These are phyloP conservation scores for Kwoniella bestiolae DNA, from an alignment of 768 basidiomycete species.

Conservation along the genomic window DNA sequence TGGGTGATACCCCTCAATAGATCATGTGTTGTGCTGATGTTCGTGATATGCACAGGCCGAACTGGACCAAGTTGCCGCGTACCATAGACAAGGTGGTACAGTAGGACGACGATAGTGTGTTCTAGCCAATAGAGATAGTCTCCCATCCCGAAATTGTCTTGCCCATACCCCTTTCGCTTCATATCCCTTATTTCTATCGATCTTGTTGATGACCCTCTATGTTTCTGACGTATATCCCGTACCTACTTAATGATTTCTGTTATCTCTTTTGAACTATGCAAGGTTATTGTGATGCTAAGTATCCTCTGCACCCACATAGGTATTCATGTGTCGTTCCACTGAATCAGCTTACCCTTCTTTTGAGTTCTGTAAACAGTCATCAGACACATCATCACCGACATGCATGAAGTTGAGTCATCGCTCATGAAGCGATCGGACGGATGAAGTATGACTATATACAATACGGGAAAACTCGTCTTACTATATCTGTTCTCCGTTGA, in stretches of 20 bases:
- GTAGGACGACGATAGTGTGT: constrained; percentile 41
- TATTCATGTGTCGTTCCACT: no score
- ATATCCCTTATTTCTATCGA: background rate
- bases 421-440: no score
- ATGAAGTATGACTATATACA: no score
- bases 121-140: background rate
- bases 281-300: background rate
- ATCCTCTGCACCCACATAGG: no score
- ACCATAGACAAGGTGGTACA: constrained; percentile 53
- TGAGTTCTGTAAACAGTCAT: no score
- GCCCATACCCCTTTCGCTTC: background rate
- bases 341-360: no score
- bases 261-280: background rate
- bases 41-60: constrained; percentile 40
- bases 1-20: constrained; percentile 27
- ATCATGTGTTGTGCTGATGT: background rate
- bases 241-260: constrained; percentile 5
- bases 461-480: no score
- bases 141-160: background rate
- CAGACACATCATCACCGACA: no score
- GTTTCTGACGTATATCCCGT: constrained; percentile 12
- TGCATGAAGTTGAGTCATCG: no score
- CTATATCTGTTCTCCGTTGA: no score
- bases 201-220: constrained; percentile 1
- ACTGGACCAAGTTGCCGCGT: constrained; percentile 52